phyloP scores from a whole-genome alignment of 2,329 filamentous ascomycete genomes.

The Cytospora piceae region DNA sequence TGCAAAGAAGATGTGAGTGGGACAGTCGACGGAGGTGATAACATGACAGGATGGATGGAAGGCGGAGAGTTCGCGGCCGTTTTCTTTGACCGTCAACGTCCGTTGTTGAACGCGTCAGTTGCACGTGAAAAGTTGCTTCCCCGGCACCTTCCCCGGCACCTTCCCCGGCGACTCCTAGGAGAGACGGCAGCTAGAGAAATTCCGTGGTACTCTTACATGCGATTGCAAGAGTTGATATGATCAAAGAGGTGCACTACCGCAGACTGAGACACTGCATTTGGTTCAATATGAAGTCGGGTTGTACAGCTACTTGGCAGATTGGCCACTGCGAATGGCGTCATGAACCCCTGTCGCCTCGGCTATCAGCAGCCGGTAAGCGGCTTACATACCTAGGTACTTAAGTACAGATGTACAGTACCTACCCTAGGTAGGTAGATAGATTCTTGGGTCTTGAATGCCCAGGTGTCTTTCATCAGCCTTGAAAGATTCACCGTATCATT shows the following conservation, averaged over 20 bases:
- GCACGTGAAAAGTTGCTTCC: not conserved
- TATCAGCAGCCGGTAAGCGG: slow-evolving; percentile 1
- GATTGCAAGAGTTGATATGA: not conserved
- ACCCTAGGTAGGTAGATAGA: too few relatives aligned
- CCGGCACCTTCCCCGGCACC: not conserved
- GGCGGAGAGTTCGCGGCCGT: not conserved
- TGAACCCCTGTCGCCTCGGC: slow-evolving; percentile 15
- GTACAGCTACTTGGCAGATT: slow-evolving; percentile 8
- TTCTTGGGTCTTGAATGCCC: not conserved
- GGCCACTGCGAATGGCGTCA: slow-evolving; percentile 24
- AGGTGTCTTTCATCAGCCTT: not conserved
- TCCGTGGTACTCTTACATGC: not conserved
- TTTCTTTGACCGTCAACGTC: not conserved
- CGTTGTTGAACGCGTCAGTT: not conserved
- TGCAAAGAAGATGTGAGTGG: not conserved
- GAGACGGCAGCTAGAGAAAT: not conserved
- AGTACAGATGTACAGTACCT: too few relatives aligned
- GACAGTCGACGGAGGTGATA: not conserved
- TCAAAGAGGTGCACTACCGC: not conserved
- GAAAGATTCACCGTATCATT: too few relatives aligned
- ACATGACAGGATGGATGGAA: not conserved
- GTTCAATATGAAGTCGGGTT: not conserved
- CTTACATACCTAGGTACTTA: not conserved
- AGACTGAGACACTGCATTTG: not conserved
- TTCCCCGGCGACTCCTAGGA: not conserved